Evolutionary conservation across 805 yeast genomes (phyloP), one percentile per base, ranked within the genome.

Genomic region (Nakazawaea siamensis): DNA sequence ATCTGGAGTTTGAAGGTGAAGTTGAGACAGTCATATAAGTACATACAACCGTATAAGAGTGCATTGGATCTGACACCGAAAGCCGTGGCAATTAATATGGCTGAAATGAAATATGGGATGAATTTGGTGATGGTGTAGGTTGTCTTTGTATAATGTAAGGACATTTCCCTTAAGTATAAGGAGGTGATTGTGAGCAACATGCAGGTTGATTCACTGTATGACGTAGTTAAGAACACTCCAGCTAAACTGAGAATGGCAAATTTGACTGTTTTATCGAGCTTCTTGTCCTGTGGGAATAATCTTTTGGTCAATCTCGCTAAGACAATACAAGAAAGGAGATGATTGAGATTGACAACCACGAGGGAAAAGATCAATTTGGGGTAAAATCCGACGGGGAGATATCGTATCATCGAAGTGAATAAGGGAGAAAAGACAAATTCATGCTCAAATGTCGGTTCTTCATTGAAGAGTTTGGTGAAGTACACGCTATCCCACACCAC

Each of bases 401-500:
- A 43, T 29, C 45, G 51, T 3, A 80, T 55, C 3, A 77, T 30
- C 17, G 71, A 50, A 62, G 80, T 68, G 94, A 95, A 90, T 2
- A 74, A 49, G 9, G 82, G 82, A 18, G 94, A 76, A 52, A 85
- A 90, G 4, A 94, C 97, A 67, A 74, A 82, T 56, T 87, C 94
- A 53, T 90, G 95, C 55, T 90, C 97, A 55, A 66, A 88, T 4
- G 33, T 20, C 7, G 25, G 18, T 19, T 33, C 37, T n/a, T 58
- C 52, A 8, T 55, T 50, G 23, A 82, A 73, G 37, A 78, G 52
- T 29, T 76, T 73, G 12, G 70, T 53, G 49, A 82, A 87, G 54
- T 78, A 87, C 0, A 87, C 92, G 1, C 79, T 67, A 53, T 90
- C 98, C 97, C 97, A 90, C 3, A 77, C 67, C 18, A 83, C 58